Conservation (phyloP, 2,329 filamentous ascomycete genomes). For the Ceratocystis huliohia region DNA sequence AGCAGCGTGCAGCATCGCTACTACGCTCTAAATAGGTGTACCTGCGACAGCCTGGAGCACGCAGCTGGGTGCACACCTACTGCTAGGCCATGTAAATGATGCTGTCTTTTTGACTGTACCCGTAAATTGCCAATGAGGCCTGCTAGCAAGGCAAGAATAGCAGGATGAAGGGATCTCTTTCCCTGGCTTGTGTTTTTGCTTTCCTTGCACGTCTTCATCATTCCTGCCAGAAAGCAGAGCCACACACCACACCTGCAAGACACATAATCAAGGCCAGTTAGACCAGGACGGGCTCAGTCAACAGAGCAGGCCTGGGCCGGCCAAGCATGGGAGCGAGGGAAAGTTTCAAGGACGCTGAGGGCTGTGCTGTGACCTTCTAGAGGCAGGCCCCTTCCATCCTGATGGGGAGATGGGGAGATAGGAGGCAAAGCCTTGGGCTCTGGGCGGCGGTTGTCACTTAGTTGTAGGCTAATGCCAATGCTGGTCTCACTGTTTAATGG, state of each 20-base stretch:
- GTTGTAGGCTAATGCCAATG: neutral
- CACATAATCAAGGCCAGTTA: neutral
- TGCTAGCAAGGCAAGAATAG: neutral
- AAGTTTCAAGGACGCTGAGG: conserved; percentile 1
- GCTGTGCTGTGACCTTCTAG: conserved; percentile 8
- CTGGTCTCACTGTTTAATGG: neutral
- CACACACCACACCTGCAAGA: neutral
- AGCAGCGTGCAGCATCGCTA: too few relatives aligned
- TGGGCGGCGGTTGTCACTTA: neutral
- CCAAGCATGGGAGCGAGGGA: neutral
- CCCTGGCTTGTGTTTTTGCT: neutral
- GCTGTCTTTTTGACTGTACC: neutral
- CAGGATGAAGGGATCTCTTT: neutral
- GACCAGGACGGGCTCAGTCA: neutral
- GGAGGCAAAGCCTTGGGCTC: conserved; percentile 1
- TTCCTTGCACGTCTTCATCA: conserved; percentile 10
- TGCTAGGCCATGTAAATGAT: too few relatives aligned
- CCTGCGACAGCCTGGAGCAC: too few relatives aligned
- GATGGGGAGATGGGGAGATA: neutral
- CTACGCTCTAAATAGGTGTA: neutral
- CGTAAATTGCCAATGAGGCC: neutral
- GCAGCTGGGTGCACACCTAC: neutral
- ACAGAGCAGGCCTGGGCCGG: neutral
- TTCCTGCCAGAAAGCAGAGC: conserved; percentile 5
- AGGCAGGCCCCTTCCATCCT: conserved; percentile 13